phyloP scores from a whole-genome alignment of 192 early-diverging fungal genomes.

The Coemansia sp. region DNA sequence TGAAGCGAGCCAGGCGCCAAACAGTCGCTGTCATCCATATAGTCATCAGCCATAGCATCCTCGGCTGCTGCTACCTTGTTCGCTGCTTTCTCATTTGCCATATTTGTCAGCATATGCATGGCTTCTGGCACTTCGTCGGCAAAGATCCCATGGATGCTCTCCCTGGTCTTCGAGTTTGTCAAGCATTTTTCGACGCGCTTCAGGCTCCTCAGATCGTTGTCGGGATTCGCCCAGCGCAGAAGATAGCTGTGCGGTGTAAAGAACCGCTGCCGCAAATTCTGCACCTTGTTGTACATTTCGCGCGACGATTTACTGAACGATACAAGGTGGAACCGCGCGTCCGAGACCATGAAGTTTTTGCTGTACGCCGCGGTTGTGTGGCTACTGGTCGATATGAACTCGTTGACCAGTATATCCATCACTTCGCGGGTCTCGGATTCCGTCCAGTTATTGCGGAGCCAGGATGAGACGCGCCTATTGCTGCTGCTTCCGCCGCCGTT shows the following conservation, averaged over 20 bases:
- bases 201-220: conserved; percentile 22
- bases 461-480: conserved; percentile 16
- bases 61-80: conserved; percentile 1
- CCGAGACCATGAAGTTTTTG: conserved; percentile 33
- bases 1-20: background rate
- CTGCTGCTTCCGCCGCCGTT: background rate
- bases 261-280: conserved; percentile 49
- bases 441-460: conserved; percentile 53
- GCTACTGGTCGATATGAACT: conserved; percentile 31
- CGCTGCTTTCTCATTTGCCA: background rate
- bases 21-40: background rate
- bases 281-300: conserved; percentile 54
- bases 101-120: background rate
- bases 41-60: background rate
- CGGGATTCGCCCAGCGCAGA: conserved; percentile 41
- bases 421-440: conserved; percentile 51
- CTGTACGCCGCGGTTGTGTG: conserved; percentile 38
- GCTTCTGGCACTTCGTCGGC: conserved; percentile 14
- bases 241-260: conserved; percentile 50
- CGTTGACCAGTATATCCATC: conserved; percentile 46
- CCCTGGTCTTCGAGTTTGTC: conserved; percentile 45
- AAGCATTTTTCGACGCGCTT: conserved; percentile 35
- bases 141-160: conserved; percentile 49
- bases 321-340: conserved; percentile 26
- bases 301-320: conserved; percentile 31